Base-by-base conservation (phyloP, 202 grass and related monocot genomes). In the Sporobolus alterniflorus region DNA sequence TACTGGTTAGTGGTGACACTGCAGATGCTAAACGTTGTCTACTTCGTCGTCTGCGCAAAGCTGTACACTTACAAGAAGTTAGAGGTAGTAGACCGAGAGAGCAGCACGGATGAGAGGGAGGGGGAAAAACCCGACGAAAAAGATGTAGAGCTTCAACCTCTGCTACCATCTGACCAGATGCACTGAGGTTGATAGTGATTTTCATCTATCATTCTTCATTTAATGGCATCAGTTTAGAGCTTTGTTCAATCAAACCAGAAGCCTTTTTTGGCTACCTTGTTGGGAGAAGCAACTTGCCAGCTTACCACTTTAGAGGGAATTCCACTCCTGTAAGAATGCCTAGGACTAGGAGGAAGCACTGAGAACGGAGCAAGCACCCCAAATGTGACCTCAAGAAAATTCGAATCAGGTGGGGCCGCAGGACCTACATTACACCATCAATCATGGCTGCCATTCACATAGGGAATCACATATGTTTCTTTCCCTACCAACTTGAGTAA, bases 61-160 rank as follows among this genome's bases (percentile, higher is more conserved):
- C 92, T 41, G 52, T 94, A 94, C 82, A 92, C 89, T 25, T 82
- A 92, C 40, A 94, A 94, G 89, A 87, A 87, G 39, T 44, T 92
- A 81, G 92, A 94, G 77, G 78, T 29, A 41, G 56, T 64, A 3
- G 28, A 17, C 49, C 51, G 73, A 26, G 82, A 85, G 10, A 82
- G 62, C 56, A 25, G 56, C 25, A 13, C 26, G 1, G 21, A 32
- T 3, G 40, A 28, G 21, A 56, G 21, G 29, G 43, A 51, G 25
- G 36, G 88, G 63, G 72, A 61, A 64, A 30, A 59, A 33, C 54
- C 16, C 60, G 16, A 69, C 42, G 56, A 67, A 68, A 49, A 69
- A 26, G 89, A 77, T 24, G 69, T 73, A 50, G 81, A 91, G 57
- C 81, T 84, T 85, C 81, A 46, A 42, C 65, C 74, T 50, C 65